These are phyloP conservation scores for Entomophthora muscae DNA, from an alignment of 371 early-diverging fungal species.

Conservation along the genomic window DNA sequence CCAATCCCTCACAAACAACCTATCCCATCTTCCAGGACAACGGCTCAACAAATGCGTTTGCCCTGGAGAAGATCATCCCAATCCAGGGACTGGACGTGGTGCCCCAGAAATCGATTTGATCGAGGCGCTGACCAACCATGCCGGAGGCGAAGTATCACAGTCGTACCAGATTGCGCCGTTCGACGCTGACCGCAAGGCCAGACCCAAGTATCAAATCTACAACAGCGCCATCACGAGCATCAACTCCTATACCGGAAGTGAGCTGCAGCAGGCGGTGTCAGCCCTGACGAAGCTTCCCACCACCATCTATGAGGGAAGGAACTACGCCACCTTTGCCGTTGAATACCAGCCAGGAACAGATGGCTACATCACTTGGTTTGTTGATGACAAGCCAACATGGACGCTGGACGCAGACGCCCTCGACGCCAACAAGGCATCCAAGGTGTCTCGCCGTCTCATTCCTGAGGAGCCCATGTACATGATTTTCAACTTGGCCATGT, in stretches of 20 bases:
- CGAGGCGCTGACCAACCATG: conserved; percentile 17
- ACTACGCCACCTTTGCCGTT: conserved; percentile 5
- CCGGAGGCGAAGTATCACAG: conserved; percentile 11
- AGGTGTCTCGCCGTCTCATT: conserved; percentile 8
- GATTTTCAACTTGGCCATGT: conserved; percentile 24
- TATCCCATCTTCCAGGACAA: conserved; percentile 18
- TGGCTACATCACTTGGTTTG: conserved; percentile 9
- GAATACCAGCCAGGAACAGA: conserved; percentile 8
- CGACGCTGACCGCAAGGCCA: conserved; percentile 1
- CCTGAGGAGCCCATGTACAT: conserved; percentile 11
- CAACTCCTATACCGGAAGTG: conserved; percentile 7
- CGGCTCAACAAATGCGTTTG: conserved; percentile 30
- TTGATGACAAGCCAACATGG: conserved; percentile 8
- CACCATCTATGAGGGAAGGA: conserved; percentile 1
- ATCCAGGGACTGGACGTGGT: conserved; percentile 28
- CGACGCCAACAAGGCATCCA: conserved; percentile 1
- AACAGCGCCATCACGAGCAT: background rate
- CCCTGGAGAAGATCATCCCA: conserved; percentile 22
- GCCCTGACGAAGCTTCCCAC: background rate
- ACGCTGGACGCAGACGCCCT: conserved; percentile 6
- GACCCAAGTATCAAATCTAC: background rate
- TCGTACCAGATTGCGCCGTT: conserved; percentile 12
- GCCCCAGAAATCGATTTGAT: conserved; percentile 34
- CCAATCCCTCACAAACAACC: conserved; percentile 14
- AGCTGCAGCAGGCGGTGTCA: conserved; percentile 10